A percentile compares a stretch with the other conserved stretches of the same genome.
These are phyloP conservation scores for Zoysia japonica DNA, from an alignment of 176 grass and related monocot genomes.

Conservation along the genomic window DNA sequence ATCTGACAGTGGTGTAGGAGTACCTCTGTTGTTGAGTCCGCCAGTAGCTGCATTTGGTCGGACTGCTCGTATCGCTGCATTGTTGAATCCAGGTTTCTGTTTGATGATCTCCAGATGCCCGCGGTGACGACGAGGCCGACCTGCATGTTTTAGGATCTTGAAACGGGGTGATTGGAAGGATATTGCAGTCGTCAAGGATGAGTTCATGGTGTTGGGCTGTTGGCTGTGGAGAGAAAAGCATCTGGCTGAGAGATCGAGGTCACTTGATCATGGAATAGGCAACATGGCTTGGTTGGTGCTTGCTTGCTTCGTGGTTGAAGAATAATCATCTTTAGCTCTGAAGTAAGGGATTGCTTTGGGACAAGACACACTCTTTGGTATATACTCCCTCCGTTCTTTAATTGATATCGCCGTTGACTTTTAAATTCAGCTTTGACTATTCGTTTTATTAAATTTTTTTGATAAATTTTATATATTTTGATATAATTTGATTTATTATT, in stretches of 20 bases:
- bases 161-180: conserved; percentile 28
- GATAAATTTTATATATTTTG: too few species aligned
- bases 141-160: neutral
- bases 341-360: conserved; percentile 39
- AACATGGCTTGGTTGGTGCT: conserved; percentile 19
- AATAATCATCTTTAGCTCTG: neutral
- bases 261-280: neutral
- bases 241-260: conserved; percentile 5
- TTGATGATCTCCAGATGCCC: conserved; percentile 16
- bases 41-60: conserved; percentile 15
- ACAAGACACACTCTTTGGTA: neutral
- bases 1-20: conserved; percentile 39
- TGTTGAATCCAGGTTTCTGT: conserved; percentile 1
- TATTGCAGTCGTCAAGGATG: conserved; percentile 13
- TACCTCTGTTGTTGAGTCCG: conserved; percentile 7
- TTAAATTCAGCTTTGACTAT: too few species aligned
- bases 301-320: neutral
- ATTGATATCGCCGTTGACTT: too few species aligned
- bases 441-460: too few species aligned
- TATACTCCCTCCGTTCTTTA: too few species aligned
- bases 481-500: too few species aligned
- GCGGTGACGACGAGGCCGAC: neutral
- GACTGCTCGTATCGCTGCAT: conserved; percentile 16
- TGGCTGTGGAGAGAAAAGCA: conserved; percentile 2
- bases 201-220: conserved; percentile 47